Conservation (phyloP, 768 basidiomycete genomes). For the Leccinum pellstonianum region DNA sequence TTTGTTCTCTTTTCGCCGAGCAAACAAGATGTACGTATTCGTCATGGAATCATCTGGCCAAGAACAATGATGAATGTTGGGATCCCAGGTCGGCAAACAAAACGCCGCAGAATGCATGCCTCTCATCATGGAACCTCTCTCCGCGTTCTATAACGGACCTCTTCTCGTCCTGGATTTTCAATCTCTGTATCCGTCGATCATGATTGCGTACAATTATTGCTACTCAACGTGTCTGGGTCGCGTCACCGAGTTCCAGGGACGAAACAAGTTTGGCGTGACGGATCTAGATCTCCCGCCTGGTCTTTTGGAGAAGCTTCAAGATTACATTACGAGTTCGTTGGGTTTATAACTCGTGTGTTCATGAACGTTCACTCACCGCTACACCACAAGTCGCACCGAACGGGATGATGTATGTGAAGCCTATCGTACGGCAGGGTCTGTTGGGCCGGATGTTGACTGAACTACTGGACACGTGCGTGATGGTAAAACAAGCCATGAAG, state of each 20-base stretch:
- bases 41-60: not conserved
- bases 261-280: constrained; percentile 83
- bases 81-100: constrained; percentile 81
- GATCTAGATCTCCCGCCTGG: constrained; percentile 69
- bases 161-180: constrained; percentile 95
- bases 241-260: constrained; percentile 80
- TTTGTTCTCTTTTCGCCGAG: constrained; percentile 91
- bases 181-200: constrained; percentile 92
- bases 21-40: constrained; percentile 64
- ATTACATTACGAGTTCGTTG: constrained; percentile 70
- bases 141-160: constrained; percentile 90
- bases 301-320: constrained; percentile 63
- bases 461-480: constrained; percentile 90
- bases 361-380: not conserved
- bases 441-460: constrained; percentile 91
- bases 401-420: constrained; percentile 92
- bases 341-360: not conserved
- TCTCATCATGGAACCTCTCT: constrained; percentile 91
- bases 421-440: constrained; percentile 77
- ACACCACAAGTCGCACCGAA: constrained; percentile 78
- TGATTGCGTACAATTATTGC: constrained; percentile 98
- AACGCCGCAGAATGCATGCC: constrained; percentile 97
- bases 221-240: constrained; percentile 96
- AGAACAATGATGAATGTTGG: not conserved
- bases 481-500: constrained; percentile 99